Conservation (phyloP, 306 rosid genomes). For the Lotus japonicus region DNA sequence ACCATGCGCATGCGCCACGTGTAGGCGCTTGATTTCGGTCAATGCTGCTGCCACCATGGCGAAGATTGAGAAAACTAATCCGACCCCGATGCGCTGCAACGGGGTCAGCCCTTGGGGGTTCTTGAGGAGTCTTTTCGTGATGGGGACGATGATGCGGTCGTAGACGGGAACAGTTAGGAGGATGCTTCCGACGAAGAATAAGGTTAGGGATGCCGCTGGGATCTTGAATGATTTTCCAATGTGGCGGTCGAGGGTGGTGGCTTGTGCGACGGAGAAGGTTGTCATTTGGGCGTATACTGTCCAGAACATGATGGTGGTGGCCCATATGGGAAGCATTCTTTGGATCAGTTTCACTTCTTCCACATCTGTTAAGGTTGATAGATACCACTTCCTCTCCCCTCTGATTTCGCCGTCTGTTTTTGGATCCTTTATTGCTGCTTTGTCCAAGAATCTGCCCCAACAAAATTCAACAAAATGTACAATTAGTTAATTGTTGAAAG, state of each 20-base stretch:
- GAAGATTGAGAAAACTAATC: conserved; percentile 42
- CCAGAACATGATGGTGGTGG: conserved; percentile 77
- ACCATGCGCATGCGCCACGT: conserved; percentile 23
- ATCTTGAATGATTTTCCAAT: conserved; percentile 61
- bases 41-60: conserved; percentile 72
- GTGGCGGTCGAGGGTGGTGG: conserved; percentile 72
- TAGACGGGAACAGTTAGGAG: conserved; percentile 64
- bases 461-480: not conserved
- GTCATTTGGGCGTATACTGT: conserved; percentile 78
- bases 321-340: conserved; percentile 86
- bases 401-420: not conserved
- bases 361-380: conserved; percentile 68
- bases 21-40: conserved; percentile 39
- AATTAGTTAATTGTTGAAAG: not conserved
- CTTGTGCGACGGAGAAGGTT: conserved; percentile 78
- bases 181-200: conserved; percentile 61
- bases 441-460: conserved; percentile 62
- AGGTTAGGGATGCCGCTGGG: conserved; percentile 69
- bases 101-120: conserved; percentile 66
- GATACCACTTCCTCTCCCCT: conserved; percentile 43
- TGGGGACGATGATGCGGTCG: conserved; percentile 52
- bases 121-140: conserved; percentile 29
- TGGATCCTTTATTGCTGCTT: conserved; percentile 59
- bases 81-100: conserved; percentile 63
- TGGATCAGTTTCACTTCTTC: conserved; percentile 70